Percentiles rank a stretch among this genome's conserved stretches.
Evolutionary conservation across 768 basidiomycete species (phyloP).

Genomic region (Amanita subjunquillea): DNA sequence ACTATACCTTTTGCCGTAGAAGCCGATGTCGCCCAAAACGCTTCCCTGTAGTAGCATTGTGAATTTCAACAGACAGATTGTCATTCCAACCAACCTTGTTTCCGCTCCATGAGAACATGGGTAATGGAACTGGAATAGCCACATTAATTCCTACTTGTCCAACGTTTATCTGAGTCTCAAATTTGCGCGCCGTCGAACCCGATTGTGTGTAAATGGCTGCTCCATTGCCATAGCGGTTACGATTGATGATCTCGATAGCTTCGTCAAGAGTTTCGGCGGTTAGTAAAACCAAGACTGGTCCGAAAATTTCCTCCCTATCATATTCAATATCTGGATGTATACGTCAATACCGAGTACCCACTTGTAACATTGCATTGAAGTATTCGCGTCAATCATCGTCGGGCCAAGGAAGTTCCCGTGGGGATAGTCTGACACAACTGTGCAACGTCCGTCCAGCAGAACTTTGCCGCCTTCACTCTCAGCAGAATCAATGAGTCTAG

Average conservation of each 20-base stretch:
- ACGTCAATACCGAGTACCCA: slow-evolving; percentile 23
- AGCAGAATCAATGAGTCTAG: slow-evolving; percentile 62
- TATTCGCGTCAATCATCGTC: slow-evolving; percentile 77
- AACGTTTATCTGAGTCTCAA: slow-evolving; percentile 79
- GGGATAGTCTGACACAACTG: slow-evolving; percentile 62
- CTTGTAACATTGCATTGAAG: slow-evolving; percentile 83
- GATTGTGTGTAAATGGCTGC: slow-evolving; percentile 95
- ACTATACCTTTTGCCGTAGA: slow-evolving; percentile 78
- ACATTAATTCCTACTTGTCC: slow-evolving; percentile 94
- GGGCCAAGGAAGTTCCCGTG: slow-evolving; percentile 94
- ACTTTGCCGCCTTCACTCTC: slow-evolving; percentile 78
- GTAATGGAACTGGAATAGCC: slow-evolving; percentile 82
- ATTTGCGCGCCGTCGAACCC: slow-evolving; percentile 90
- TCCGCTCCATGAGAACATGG: slow-evolving; percentile 96
- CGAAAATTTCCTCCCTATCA: slow-evolving; percentile 86
- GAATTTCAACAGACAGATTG: background rate
- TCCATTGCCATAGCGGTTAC: slow-evolving; percentile 88
- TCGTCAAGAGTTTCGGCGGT: slow-evolving; percentile 81
- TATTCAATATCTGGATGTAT: background rate
- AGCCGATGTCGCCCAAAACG: slow-evolving; percentile 77
- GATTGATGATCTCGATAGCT: slow-evolving; percentile 82
- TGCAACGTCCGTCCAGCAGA: slow-evolving; percentile 73
- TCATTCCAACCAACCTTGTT: slow-evolving; percentile 48
- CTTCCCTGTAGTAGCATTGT: slow-evolving; percentile 34
- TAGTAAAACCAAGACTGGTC: slow-evolving; percentile 76